Percentiles rank a stretch among this genome's conserved stretches.
phyloP scores from a whole-genome alignment of 352 stramenopile species.

The Aphanomyces euteiches region DNA sequence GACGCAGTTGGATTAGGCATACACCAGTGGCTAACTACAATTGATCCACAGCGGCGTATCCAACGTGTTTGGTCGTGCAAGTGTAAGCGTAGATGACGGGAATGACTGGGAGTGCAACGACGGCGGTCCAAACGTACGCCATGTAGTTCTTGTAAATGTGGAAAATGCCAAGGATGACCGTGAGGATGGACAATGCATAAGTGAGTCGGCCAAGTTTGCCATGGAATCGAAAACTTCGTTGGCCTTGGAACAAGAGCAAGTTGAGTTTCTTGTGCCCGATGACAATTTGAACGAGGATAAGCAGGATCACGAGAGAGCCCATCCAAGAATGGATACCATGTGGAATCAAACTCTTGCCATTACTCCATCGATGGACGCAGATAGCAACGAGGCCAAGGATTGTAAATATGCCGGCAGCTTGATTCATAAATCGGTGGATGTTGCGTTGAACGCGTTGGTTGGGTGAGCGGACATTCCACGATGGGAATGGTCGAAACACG shows the following conservation, averaged over 20 bases:
- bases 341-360: constrained; percentile 24
- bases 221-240: constrained; percentile 19
- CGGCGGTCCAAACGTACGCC: constrained; percentile 23
- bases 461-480: constrained; percentile 18
- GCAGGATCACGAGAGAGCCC: constrained; percentile 11
- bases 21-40: background rate
- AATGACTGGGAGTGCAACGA: constrained; percentile 8
- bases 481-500: constrained; percentile 22
- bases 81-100: constrained; percentile 27
- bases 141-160: constrained; percentile 18
- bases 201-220: constrained; percentile 13
- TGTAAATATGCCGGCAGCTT: background rate
- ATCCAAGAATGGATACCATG: constrained; percentile 24
- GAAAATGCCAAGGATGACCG: constrained; percentile 11
- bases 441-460: constrained; percentile 29
- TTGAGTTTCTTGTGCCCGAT: constrained; percentile 18
- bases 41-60: constrained; percentile 27
- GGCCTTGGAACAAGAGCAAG: constrained; percentile 23
- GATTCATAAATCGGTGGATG: constrained; percentile 27
- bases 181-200: constrained; percentile 18
- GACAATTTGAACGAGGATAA: constrained; percentile 26
- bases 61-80: constrained; percentile 8
- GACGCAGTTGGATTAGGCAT: constrained; percentile 18
- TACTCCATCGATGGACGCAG: constrained; percentile 14
- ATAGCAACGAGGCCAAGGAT: constrained; percentile 24